Base-by-base conservation (phyloP, 345 rosid genomes). In the Gossypium rotundifolium region DNA sequence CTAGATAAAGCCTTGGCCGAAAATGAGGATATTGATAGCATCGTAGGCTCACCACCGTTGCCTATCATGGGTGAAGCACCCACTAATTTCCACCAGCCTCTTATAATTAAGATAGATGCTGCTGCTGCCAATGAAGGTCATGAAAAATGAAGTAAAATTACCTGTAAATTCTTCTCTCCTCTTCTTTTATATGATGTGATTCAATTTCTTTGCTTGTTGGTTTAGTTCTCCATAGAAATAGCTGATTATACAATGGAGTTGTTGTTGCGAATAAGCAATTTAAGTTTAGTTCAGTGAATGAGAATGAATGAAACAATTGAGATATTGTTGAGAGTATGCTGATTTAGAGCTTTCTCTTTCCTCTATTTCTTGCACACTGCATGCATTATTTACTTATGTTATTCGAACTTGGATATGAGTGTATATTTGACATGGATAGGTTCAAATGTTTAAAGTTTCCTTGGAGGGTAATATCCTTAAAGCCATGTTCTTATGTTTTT, bases 1-100 rank as follows among this genome's bases (percentile, higher is more conserved):
- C 76, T 95, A 80, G 91, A 85, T 13, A 93, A 93, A 84, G 98
- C 99, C 58, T 80, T 95, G 87, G 98, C 92, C 0, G 99, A 95
- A 85, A 87, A 89, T 46, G 98, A 87, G 65, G 89, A 83, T 33
- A 46, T 88, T 5, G 93, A 81, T 58, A 83, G 74, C 11, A 74
- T 84, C 42, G 46, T 80, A 17, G 80, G 70, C 40, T 71, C 87
- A 0, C 83, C 91, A 0, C 86, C 87, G 77, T 80, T 83, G 81
- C 86, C 86, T 2, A 75, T 79, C 1, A 68, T 75, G 57, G 83
- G 71, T 5, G 92, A 88, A 73, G 18, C 83, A 51, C 71, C 84
- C 2, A 52, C 29, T 8, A 89, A 84, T 75, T 86, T 93, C 72
- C 86, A 63, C 58, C 87, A 89, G 78, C 92, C 97, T 71, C 89